Percentiles rank a stretch among this genome's conserved stretches.
phyloP scores from a whole-genome alignment of 2,329 filamentous ascomycete genomes.

The Pestalotiopsis sp. region DNA sequence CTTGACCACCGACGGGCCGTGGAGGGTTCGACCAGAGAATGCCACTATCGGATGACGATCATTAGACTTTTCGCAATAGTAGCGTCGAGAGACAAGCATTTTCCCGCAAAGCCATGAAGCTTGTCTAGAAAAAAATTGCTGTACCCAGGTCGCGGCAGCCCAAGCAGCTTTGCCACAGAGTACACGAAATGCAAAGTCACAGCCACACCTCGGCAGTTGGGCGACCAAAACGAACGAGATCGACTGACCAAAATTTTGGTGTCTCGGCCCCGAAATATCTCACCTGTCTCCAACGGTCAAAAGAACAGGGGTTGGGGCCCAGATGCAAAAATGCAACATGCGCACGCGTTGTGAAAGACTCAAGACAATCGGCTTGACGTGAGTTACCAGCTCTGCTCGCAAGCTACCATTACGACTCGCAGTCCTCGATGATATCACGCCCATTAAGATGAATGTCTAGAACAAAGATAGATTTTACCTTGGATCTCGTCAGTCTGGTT shows the following conservation, averaged over 20 bases:
- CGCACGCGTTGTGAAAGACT: background rate
- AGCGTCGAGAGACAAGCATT: background rate
- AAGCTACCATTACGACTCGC: background rate
- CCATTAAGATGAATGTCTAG: background rate
- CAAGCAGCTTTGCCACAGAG: background rate
- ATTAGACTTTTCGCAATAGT: background rate
- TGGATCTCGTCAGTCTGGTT: background rate
- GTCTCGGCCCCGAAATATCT: background rate
- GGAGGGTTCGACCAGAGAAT: background rate
- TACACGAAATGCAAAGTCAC: background rate
- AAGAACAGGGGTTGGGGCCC: background rate
- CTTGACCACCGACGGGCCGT: background rate
- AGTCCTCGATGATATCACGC: background rate
- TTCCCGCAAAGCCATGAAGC: background rate
- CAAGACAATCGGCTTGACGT: background rate
- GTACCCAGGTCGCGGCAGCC: background rate
- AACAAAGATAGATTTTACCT: background rate
- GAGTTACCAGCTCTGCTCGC: background rate
- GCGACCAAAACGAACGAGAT: background rate
- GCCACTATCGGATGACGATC: background rate
- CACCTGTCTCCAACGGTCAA: background rate
- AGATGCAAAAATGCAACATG: background rate
- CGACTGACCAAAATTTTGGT: background rate
- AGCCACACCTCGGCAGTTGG: slow-evolving; percentile 2
- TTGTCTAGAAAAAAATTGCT: background rate